Percentiles rank a stretch among this genome's conserved stretches.
Evolutionary conservation across 768 basidiomycete species (phyloP).

Genomic region (Harrya chromipes): DNA sequence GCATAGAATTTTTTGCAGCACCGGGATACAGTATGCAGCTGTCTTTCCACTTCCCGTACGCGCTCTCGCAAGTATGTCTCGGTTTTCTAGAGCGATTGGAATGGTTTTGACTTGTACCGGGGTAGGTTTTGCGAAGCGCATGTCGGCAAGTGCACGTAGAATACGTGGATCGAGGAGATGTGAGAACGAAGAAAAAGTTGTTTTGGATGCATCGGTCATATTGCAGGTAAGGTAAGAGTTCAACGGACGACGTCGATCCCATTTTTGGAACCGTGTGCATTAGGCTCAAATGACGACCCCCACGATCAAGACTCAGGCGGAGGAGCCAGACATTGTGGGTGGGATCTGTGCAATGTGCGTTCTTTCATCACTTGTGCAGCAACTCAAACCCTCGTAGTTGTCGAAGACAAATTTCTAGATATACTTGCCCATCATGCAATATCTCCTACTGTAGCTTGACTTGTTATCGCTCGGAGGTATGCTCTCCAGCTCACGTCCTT

Average conservation of each 20-base stretch:
- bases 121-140: constrained; percentile 88
- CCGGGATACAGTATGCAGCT: constrained; percentile 89
- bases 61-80: constrained; percentile 90
- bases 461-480: constrained; percentile 75
- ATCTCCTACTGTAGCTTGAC: constrained; percentile 73
- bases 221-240: no score
- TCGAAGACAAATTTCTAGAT: constrained; percentile 69
- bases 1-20: constrained; percentile 83
- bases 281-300: constrained; percentile 8
- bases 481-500: constrained; percentile 15
- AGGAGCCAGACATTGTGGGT: constrained; percentile 3
- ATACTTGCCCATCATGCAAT: constrained; percentile 82
- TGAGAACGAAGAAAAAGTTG: constrained; percentile 60
- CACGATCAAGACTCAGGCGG: constrained; percentile 16
- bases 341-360: constrained; percentile 46
- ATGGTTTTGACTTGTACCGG: constrained; percentile 90
- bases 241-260: no score
- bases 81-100: constrained; percentile 83
- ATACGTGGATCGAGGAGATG: constrained; percentile 82
- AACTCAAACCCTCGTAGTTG: constrained; percentile 47
- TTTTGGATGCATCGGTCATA: constrained; percentile 34
- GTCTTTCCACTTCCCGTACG: constrained; percentile 98
- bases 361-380: neutral
- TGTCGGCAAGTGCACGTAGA: constrained; percentile 85
- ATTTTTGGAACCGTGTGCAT: neutral